phyloP scores from a whole-genome alignment of 2,329 filamentous ascomycete species.

The Cercospora brassicicola region DNA sequence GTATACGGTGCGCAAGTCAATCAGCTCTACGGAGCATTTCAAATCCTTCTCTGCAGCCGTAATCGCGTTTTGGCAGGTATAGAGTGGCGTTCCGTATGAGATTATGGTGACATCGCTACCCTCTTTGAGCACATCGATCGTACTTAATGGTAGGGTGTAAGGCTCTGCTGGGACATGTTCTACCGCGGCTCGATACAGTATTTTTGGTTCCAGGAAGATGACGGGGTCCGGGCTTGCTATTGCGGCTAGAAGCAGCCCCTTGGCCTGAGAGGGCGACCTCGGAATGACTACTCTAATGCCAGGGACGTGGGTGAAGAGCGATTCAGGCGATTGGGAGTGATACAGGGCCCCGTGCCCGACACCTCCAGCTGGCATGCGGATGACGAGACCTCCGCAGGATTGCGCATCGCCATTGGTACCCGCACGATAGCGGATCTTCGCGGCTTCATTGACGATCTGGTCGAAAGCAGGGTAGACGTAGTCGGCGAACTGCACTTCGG shows the following conservation, averaged over 20 bases:
- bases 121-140: conserved; percentile 78
- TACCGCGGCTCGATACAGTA: conserved; percentile 84
- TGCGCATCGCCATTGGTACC: conserved; percentile 48
- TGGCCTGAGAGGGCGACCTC: conserved; percentile 81
- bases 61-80: conserved; percentile 77
- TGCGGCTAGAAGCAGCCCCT: conserved; percentile 75
- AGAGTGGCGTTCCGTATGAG: conserved; percentile 86
- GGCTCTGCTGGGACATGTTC: conserved; percentile 82
- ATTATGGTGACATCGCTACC: conserved; percentile 80
- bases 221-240: conserved; percentile 82
- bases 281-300: conserved; percentile 84
- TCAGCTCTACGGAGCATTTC: conserved; percentile 76
- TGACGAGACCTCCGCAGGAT: conserved; percentile 71
- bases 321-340: conserved; percentile 86
- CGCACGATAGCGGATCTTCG: conserved; percentile 79
- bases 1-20: conserved; percentile 84
- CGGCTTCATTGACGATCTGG: conserved; percentile 89
- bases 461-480: conserved; percentile 93
- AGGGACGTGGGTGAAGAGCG: conserved; percentile 83
- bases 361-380: conserved; percentile 85
- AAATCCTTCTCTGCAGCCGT: conserved; percentile 72
- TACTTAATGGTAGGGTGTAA: conserved; percentile 81
- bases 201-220: conserved; percentile 92
- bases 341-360: conserved; percentile 88
- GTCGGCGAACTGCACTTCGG: conserved; percentile 94